These are phyloP conservation scores for Trypanosomatidae sp. DNA, from an alignment of 208 protist genomes.

Conservation along the genomic window DNA sequence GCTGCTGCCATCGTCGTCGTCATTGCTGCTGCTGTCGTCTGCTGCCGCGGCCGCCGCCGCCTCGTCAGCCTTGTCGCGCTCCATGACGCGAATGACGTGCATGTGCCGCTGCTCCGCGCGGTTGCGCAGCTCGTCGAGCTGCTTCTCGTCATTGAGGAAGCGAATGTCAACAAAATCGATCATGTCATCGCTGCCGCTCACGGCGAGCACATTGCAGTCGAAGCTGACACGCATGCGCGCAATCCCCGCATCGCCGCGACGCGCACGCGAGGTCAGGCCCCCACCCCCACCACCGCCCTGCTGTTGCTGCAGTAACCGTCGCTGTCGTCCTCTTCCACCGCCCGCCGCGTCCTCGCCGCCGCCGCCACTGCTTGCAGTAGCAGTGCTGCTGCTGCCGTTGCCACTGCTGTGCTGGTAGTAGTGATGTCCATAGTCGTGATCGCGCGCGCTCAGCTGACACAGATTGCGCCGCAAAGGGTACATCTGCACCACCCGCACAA, in stretches of 20 bases:
- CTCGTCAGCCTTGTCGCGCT: constrained; percentile 14
- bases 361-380: constrained; percentile 8
- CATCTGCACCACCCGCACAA: constrained; percentile 81
- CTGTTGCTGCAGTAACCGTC: constrained; percentile 5
- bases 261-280: constrained; percentile 24
- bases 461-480: constrained; percentile 77
- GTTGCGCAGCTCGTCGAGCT: constrained; percentile 55
- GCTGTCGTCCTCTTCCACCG: no score
- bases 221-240: constrained; percentile 57
- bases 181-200: constrained; percentile 61
- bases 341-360: constrained; percentile 4
- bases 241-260: constrained; percentile 61
- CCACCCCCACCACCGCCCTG: constrained; percentile 2
- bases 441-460: constrained; percentile 77
- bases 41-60: constrained; percentile 2
- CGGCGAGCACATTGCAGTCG: constrained; percentile 62
- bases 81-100: constrained; percentile 45
- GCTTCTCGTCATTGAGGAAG: constrained; percentile 64
- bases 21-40: neutral
- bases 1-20: constrained; percentile 6
- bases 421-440: constrained; percentile 67
- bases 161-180: constrained; percentile 85
- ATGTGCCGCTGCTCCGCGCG: constrained; percentile 71
- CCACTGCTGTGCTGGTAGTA: constrained; percentile 9
- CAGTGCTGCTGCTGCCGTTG: constrained; percentile 4